Conservation (phyloP, 1,139 yeast species). For the Nakaseomyces kungkrabaensis region DNA sequence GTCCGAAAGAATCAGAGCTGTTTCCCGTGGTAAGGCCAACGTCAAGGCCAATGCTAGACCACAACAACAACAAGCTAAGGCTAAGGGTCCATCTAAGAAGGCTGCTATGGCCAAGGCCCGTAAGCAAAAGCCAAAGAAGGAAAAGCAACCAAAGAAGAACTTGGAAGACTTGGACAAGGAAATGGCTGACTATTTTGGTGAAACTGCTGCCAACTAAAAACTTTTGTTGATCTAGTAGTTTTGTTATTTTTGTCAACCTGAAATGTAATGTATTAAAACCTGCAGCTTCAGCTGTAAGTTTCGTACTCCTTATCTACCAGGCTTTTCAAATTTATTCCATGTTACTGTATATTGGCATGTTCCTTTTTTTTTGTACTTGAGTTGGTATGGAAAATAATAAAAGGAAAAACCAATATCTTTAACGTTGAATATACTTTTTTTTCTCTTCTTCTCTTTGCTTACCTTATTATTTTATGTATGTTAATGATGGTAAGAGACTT, state of each 20-base stretch:
- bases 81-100: slow-evolving; percentile 28
- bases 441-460: neutral
- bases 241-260: no score
- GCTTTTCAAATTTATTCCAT: no score
- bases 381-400: no score
- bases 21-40: slow-evolving; percentile 18
- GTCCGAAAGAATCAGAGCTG: slow-evolving; percentile 27
- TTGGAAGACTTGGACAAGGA: slow-evolving; percentile 88
- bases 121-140: slow-evolving; percentile 29
- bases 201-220: slow-evolving; percentile 10
- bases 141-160: slow-evolving; percentile 54
- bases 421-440: no score
- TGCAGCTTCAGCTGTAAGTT: no score
- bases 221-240: no score
- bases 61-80: slow-evolving; percentile 12
- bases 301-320: no score
- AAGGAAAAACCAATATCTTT: no score
- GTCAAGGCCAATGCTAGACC: slow-evolving; percentile 10
- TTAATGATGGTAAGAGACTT: neutral
- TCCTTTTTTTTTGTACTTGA: no score
- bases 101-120: slow-evolving; percentile 31
- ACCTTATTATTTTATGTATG: neutral
- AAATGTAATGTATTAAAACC: no score
- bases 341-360: no score
- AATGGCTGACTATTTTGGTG: slow-evolving; percentile 75